These are phyloP conservation scores for Tuber magnatum DNA, from an alignment of 495 filamentous ascomycete species.

Conservation along the genomic window DNA sequence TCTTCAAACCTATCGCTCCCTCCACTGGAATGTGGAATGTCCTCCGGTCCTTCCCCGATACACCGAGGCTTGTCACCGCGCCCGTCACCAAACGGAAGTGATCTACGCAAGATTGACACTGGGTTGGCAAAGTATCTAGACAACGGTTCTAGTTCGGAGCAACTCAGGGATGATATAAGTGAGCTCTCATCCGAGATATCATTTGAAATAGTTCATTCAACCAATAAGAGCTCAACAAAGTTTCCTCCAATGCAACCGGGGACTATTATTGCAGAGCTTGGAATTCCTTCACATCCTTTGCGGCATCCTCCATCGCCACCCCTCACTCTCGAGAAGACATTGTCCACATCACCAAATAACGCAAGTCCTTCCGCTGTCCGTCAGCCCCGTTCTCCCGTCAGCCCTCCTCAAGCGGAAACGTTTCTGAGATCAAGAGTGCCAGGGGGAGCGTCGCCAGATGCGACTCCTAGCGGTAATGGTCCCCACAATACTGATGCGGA, in stretches of 20 bases:
- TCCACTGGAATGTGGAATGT: constrained; percentile 64
- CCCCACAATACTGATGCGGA: constrained; percentile 10
- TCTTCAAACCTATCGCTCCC: constrained; percentile 69
- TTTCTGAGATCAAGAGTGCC: neutral
- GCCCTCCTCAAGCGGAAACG: constrained; percentile 8
- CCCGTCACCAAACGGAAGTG: constrained; percentile 27
- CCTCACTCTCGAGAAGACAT: constrained; percentile 60
- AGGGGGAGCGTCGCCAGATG: neutral
- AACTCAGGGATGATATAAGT: constrained; percentile 57
- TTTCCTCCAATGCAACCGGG: constrained; percentile 40
- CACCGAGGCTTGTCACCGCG: constrained; percentile 35
- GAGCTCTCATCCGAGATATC: constrained; percentile 78
- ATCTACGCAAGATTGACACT: constrained; percentile 26
- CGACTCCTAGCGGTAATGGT: neutral
- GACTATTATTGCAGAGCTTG: constrained; percentile 48
- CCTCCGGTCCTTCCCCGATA: constrained; percentile 48
- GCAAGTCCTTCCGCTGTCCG: constrained; percentile 17
- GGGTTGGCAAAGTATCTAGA: constrained; percentile 25
- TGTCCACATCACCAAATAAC: constrained; percentile 46
- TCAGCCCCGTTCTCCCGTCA: neutral
- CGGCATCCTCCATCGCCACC: constrained; percentile 71
- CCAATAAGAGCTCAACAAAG: constrained; percentile 40
- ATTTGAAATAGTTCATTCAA: constrained; percentile 52
- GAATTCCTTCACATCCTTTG: constrained; percentile 59
- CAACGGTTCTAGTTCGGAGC: constrained; percentile 15